phyloP scores from a whole-genome alignment of 2,329 filamentous ascomycete genomes.

The Emmonsiellopsis sp. region DNA sequence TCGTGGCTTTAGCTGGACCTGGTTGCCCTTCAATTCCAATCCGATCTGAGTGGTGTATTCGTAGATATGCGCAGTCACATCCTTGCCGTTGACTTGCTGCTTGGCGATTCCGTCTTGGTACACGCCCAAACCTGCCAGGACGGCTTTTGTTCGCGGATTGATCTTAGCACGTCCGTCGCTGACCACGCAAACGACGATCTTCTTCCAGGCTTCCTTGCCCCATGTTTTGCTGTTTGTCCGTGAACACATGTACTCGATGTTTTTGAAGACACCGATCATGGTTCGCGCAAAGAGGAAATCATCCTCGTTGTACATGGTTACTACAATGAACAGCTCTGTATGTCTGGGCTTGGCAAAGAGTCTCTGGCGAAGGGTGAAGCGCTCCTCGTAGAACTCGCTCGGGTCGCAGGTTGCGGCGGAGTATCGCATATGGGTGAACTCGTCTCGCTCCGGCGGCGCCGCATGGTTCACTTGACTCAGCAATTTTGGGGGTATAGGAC shows the following conservation, averaged over 20 bases:
- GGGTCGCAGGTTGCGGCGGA: constrained; percentile 92
- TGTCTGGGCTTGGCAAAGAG: constrained; percentile 87
- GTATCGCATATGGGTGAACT: constrained; percentile 70
- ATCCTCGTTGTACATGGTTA: constrained; percentile 99
- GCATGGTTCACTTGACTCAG: constrained; percentile 83
- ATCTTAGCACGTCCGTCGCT: constrained; percentile 97
- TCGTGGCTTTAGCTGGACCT: constrained; percentile 75
- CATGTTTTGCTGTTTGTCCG: constrained; percentile 90
- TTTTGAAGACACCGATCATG: constrained; percentile 96
- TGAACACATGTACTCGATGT: constrained; percentile 96
- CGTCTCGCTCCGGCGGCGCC: constrained; percentile 69
- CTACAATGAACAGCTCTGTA: constrained; percentile 89
- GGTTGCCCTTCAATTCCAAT: constrained; percentile 78
- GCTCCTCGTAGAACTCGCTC: constrained; percentile 72
- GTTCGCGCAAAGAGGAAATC: constrained; percentile 92
- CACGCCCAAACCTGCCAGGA: constrained; percentile 86
- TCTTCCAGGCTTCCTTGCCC: constrained; percentile 99
- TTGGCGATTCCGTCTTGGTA: constrained; percentile 98
- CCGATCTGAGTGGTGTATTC: constrained; percentile 56
- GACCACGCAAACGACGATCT: constrained; percentile 96
- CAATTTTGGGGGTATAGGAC: constrained; percentile 81
- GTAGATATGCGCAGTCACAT: constrained; percentile 96
- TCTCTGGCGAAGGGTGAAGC: constrained; percentile 84
- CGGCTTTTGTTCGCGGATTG: constrained; percentile 78
- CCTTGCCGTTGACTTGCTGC: constrained; percentile 92